These are phyloP conservation scores for Lichtheimia corymbifera DNA, from an alignment of 371 early-diverging fungal species.

Conservation along the genomic window DNA sequence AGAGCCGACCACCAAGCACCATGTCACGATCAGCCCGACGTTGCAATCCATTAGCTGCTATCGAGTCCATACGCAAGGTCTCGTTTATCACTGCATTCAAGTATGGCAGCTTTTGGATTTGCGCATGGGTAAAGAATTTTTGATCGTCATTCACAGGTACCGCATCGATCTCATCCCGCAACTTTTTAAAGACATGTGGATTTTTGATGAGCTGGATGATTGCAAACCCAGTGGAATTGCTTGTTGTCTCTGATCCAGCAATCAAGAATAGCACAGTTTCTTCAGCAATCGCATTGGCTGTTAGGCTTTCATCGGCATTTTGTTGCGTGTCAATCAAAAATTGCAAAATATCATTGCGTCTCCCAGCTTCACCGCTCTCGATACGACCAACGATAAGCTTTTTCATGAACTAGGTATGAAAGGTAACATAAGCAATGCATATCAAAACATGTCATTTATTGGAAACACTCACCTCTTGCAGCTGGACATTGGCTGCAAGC, in stretches of 20 bases:
- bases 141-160: conserved; percentile 7
- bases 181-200: conserved; percentile 23
- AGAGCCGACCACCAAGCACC: conserved; percentile 14
- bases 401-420: conserved; percentile 25
- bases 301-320: conserved; percentile 28
- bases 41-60: conserved; percentile 24
- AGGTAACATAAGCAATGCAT: too few species aligned
- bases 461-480: background rate
- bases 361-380: conserved; percentile 5
- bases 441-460: too few species aligned
- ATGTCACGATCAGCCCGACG: conserved; percentile 22
- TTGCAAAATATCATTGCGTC: conserved; percentile 43
- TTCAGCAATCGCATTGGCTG: conserved; percentile 28
- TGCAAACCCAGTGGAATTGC: conserved; percentile 36
- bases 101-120: conserved; percentile 34
- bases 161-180: conserved; percentile 33
- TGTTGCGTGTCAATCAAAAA: conserved; percentile 32
- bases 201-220: conserved; percentile 29
- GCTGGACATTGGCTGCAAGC: background rate
- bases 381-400: conserved; percentile 30
- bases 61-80: conserved; percentile 34
- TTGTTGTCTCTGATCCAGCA: conserved; percentile 46
- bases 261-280: conserved; percentile 39
- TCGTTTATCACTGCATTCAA: conserved; percentile 42
- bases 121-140: conserved; percentile 26